Evolutionary conservation across 163 green algal species (phyloP).

Genomic region (Trebouxia gelatinosa): DNA sequence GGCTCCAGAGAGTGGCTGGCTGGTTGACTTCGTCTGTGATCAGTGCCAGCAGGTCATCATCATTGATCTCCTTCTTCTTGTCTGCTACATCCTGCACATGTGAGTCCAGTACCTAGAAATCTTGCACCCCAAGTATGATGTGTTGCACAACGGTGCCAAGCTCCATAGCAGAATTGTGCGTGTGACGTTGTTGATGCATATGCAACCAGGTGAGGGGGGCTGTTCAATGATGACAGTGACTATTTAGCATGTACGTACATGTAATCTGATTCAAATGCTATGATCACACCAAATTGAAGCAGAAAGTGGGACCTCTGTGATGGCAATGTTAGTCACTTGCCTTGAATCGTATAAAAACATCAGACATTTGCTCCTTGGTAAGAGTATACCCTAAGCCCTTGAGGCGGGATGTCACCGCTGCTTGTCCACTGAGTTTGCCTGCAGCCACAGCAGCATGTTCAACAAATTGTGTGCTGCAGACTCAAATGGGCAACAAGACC

Average conservation of each 20-base stretch:
- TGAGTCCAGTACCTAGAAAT: no score
- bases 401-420: conserved; percentile 83
- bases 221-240: no score
- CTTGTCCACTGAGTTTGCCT: conserved; percentile 92
- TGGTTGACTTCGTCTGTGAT: conserved; percentile 86
- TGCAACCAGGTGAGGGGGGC: no score
- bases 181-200: background rate
- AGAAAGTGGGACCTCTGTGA: no score
- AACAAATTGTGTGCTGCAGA: background rate
- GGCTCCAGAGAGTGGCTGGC: conserved; percentile 68
- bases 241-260: no score
- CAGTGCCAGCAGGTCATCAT: conserved; percentile 94
- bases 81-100: conserved; percentile 80
- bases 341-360: conserved; percentile 94
- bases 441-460: background rate
- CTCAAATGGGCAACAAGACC: no score
- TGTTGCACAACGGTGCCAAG: background rate
- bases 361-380: conserved; percentile 71
- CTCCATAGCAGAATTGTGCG: background rate
- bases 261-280: no score
- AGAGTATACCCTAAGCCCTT: conserved; percentile 79
- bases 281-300: no score
- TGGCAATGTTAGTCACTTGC: no score
- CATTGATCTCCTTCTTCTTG: conserved; percentile 88
- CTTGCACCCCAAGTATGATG: background rate